These are phyloP conservation scores for Tylopilus balloui DNA, from an alignment of 768 basidiomycete genomes.

Conservation along the genomic window DNA sequence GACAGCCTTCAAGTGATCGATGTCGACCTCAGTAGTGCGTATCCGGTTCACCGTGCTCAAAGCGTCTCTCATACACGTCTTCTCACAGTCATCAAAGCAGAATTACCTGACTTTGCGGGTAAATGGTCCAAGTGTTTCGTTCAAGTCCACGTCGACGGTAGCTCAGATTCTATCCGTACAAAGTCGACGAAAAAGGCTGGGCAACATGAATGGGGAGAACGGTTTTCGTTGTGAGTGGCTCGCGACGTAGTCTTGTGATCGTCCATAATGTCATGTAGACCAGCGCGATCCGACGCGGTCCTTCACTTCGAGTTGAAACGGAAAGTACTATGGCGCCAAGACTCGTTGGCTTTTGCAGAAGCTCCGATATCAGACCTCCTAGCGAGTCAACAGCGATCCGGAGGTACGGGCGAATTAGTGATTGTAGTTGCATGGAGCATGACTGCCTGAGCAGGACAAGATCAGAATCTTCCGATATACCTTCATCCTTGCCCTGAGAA, in stretches of 20 bases:
- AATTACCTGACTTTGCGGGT: constrained; percentile 17
- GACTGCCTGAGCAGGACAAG: constrained; percentile 5
- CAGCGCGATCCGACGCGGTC: constrained; percentile 12
- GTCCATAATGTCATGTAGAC: constrained; percentile 1
- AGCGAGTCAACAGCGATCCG: neutral
- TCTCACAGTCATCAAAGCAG: constrained; percentile 22
- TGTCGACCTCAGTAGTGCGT: constrained; percentile 19
- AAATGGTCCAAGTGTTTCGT: constrained; percentile 26
- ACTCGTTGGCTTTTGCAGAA: constrained; percentile 16
- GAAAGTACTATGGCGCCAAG: constrained; percentile 12
- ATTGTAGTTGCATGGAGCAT: neutral
- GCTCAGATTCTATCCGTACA: constrained; percentile 10
- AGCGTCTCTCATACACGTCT: neutral
- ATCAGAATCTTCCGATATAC: constrained; percentile 12
- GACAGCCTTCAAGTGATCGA: constrained; percentile 23
- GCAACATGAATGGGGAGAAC: constrained; percentile 21
- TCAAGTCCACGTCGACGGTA: constrained; percentile 17
- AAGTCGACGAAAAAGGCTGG: constrained; percentile 17
- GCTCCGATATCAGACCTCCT: constrained; percentile 18
- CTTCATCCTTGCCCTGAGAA: constrained; percentile 12
- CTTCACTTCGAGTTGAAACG: constrained; percentile 27
- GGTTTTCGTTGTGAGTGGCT: constrained; percentile 18
- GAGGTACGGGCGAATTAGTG: constrained; percentile 2
- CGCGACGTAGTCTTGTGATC: neutral
- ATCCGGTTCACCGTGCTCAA: neutral